Evolutionary conservation across 371 early-diverging fungal genomes (phyloP), one percentile per base, ranked within the genome.

Genomic region (Coemansia sp.): DNA sequence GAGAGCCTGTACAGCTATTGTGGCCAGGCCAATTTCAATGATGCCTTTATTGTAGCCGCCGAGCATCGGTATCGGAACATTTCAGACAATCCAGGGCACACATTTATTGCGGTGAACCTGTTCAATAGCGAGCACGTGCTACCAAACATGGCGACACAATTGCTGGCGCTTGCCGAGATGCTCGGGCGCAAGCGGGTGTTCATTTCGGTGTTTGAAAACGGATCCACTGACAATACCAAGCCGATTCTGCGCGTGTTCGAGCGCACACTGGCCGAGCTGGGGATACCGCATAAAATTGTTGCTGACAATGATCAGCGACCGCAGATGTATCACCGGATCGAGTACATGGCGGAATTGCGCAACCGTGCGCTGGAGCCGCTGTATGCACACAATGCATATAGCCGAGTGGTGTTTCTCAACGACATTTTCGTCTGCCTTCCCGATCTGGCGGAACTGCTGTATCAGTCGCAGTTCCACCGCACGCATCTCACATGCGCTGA

Each of bases 401-500:
- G 64, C 49, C 62, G 58, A 9, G 66, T 82, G 2, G 30, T 81
- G 6, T 83, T 83, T 57, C 45, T 83, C 43, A 82, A 84, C 68
- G 81, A 82, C 52, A 65, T 83, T 5, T 68, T 75, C 26, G 77
- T 82, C 45, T 84, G 84, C 51, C 38, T 64, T 12, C 62, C 82
- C 4, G 83, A 83, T 43, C 34, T 81, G 36, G 52, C 83, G 12
- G 83, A 83, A 65, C 60, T 84, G 45, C 14, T 84, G 1, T 54
- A 71, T 53, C 83, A 83, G 61, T 53, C 74, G 2, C 51, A 54
- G 4, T 5, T 40, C 11, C 77, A 83, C 40, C 47, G 51, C 2
- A 61, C 83, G 5, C 68, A 76, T 41, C 63, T 84, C 30, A 69
- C 81, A 1, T 81, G 84, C 43, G 84, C 75, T 5, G 65, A 81